phyloP scores from a whole-genome alignment of 164 flowering plant species.

The Magnolia changhungtana region DNA sequence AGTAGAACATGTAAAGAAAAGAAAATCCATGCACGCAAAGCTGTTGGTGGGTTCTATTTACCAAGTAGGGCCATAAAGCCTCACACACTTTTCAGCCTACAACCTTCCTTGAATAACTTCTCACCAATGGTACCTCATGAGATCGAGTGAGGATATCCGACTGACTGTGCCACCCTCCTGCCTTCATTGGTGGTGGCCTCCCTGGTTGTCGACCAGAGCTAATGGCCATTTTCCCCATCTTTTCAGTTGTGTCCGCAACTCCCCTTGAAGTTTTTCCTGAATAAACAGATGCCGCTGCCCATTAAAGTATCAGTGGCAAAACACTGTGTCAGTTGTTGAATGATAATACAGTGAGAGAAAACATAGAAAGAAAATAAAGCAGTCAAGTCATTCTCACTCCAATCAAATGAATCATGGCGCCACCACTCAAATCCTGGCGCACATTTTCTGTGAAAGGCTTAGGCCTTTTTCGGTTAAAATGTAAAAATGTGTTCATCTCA shows the following conservation, averaged over 20 bases:
- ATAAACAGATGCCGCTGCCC: background rate
- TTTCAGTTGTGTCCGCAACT: constrained; percentile 50
- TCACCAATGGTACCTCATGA: constrained; percentile 42
- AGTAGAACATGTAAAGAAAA: too few species aligned
- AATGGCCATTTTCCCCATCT: constrained; percentile 50
- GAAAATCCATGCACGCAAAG: background rate
- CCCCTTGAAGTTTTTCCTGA: constrained; percentile 27
- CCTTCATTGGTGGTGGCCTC: constrained; percentile 22
- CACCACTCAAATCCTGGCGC: too few species aligned
- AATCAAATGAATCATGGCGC: too few species aligned
- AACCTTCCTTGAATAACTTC: constrained; percentile 54
- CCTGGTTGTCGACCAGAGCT: constrained; percentile 16
- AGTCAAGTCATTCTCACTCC: too few species aligned
- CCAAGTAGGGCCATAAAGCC: background rate
- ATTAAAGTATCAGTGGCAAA: too few species aligned
- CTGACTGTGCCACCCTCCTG: constrained; percentile 25
- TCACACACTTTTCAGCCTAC: constrained; percentile 37
- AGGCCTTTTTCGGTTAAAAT: too few species aligned
- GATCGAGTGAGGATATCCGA: constrained; percentile 35
- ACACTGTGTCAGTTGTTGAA: too few species aligned
- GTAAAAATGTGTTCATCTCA: too few species aligned
- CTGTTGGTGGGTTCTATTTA: background rate
- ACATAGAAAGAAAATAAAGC: too few species aligned
- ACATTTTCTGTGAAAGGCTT: too few species aligned
- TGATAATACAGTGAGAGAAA: too few species aligned